phyloP scores from a whole-genome alignment of 805 yeast species.

The Saccharomycopsis fodiens region DNA sequence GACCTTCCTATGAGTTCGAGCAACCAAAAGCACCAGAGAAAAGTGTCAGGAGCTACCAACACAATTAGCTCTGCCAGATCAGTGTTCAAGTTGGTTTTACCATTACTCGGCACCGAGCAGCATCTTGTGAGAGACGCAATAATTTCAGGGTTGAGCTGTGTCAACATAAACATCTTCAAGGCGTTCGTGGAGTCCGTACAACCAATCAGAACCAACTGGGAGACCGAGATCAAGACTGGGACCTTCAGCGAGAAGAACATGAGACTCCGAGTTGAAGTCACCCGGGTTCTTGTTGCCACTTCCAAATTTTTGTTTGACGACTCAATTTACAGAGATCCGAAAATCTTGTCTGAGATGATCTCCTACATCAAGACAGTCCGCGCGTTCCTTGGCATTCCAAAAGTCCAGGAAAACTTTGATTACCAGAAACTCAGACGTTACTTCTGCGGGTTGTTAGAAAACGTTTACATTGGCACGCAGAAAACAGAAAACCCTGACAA shows the following conservation, averaged over 20 bases:
- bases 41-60: conserved; percentile 52
- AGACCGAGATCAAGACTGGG: conserved; percentile 27
- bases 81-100: conserved; percentile 80
- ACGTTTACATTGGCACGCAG: conserved; percentile 51
- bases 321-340: conserved; percentile 51
- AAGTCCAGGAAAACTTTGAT: conserved; percentile 56
- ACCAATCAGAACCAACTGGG: conserved; percentile 49
- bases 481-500: conserved; percentile 36
- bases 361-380: conserved; percentile 56
- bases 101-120: conserved; percentile 66
- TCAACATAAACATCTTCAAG: conserved; percentile 82
- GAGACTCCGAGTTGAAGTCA: conserved; percentile 60
- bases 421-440: conserved; percentile 74
- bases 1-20: conserved; percentile 32
- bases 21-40: neutral
- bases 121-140: conserved; percentile 73
- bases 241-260: conserved; percentile 29
- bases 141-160: conserved; percentile 80
- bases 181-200: conserved; percentile 75
- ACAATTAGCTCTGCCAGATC: conserved; percentile 89
- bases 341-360: conserved; percentile 59
- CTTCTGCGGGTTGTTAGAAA: conserved; percentile 76
- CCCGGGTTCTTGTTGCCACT: conserved; percentile 69
- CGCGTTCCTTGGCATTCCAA: conserved; percentile 45
- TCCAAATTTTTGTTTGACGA: conserved; percentile 50